Base-by-base conservation (phyloP, 495 filamentous ascomycete species). In the Penicillium manginii region DNA sequence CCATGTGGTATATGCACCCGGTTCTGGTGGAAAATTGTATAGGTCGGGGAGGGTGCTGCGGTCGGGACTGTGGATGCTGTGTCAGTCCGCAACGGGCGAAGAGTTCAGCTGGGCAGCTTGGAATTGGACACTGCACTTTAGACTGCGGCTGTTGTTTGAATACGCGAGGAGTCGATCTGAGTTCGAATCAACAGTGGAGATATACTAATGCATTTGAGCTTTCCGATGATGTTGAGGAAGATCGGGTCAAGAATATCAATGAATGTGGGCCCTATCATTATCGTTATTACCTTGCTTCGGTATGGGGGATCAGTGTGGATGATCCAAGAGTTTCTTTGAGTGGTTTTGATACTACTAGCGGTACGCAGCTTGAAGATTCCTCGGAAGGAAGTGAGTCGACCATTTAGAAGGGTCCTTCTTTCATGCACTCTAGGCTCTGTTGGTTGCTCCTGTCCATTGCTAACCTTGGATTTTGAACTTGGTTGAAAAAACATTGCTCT, bases 261-360 rank as follows among this genome's bases (percentile, higher is more conserved):
- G 17, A 14, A n/a, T 39, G 11, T 2, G 15, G 35, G 12, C 35
- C 18, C 32, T 52, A 52, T 19, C 29, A 52, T 11, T 33, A 52
- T 23, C 9, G 50, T 14, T 17, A 18, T 39, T 52, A 39, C 50
- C 35, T 17, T 52, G 50, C 50, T 35, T 52, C 50, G 3, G 32
- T 52, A 19, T 52, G 50, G 50, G 50, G 50, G 32, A 29, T 52
- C n/a, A 39, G 35, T 39, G 15, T 39, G 35, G 35, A 39, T 39
- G 35, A 39, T n/a, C 35, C 35, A 39, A 39, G 15, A 11, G 11
- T 12, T 39, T 11, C 35, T 5, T 12, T n/a, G 11, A 14, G 35
- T 39, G 15, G 9, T 5, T n/a, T 39, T 39, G 15, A 39, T n/a
- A n/a, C n/a, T n/a, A n/a, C n/a, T n/a, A n/a, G n/a, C n/a, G n/a